Conservation (phyloP, 108 stramenopile species). For the Pseudonitzschia pungens region DNA sequence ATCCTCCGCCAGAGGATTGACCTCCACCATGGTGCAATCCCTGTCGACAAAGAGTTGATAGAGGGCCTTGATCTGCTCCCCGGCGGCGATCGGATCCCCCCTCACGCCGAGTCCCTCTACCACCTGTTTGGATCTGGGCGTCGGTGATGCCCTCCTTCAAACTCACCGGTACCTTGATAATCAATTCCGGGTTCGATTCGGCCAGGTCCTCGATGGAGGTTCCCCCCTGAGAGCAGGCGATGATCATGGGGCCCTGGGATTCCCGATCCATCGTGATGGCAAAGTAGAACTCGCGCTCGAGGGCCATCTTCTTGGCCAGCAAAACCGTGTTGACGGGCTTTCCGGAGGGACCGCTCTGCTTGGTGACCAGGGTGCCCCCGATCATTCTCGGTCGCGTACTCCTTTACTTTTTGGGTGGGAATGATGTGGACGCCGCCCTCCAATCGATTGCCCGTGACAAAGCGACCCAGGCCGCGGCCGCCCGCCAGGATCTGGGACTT, state of each 20-base stretch:
- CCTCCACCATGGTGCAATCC: conserved; percentile 84
- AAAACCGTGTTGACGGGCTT: conserved; percentile 59
- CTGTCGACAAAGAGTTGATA: conserved; percentile 74
- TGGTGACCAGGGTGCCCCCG: conserved; percentile 79
- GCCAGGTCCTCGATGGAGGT: conserved; percentile 90
- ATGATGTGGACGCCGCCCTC: conserved; percentile 88
- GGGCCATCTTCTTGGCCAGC: conserved; percentile 82
- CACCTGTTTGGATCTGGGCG: conserved; percentile 53
- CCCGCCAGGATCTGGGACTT: conserved; percentile 89
- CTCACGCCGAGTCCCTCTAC: conserved; percentile 41
- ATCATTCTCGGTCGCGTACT: conserved; percentile 81
- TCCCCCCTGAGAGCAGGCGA: conserved; percentile 67
- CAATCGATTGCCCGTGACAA: conserved; percentile 70
- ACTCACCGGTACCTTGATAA: conserved; percentile 68
- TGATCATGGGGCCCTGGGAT: conserved; percentile 69
- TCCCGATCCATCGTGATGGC: conserved; percentile 80
- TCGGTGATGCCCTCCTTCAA: conserved; percentile 60
- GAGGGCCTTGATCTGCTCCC: conserved; percentile 59
- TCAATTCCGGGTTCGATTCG: conserved; percentile 68
- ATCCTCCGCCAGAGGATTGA: conserved; percentile 87
- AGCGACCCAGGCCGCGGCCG: conserved; percentile 80
- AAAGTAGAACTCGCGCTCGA: conserved; percentile 82
- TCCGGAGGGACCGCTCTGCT: conserved; percentile 59
- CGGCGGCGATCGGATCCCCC: conserved; percentile 31
- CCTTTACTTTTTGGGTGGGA: conserved; percentile 50